Evolutionary conservation across 2,329 filamentous ascomycete species (phyloP).

Genomic region (Thielaviopsis ethacetica): DNA sequence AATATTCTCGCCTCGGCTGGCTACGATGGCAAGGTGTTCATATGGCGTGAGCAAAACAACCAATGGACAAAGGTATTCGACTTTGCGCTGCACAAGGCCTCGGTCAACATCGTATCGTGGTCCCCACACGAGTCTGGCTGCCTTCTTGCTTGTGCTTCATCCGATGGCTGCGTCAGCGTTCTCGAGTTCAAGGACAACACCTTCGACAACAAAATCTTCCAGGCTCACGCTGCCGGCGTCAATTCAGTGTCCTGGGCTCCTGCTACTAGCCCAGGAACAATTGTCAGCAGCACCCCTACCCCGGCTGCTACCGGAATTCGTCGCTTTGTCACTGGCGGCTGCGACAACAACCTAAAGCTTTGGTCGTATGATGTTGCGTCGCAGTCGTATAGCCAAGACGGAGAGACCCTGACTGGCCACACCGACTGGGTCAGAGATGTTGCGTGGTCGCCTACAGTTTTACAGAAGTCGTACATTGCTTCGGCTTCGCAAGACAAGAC

Average conservation of each 20-base stretch:
- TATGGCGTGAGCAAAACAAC: conserved; percentile 79
- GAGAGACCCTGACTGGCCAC: conserved; percentile 59
- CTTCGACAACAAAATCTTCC: conserved; percentile 80
- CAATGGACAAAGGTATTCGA: conserved; percentile 81
- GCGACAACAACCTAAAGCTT: conserved; percentile 84
- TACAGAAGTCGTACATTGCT: conserved; percentile 93
- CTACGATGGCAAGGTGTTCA: conserved; percentile 95
- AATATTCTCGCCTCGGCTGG: conserved; percentile 91
- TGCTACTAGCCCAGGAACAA: conserved; percentile 63
- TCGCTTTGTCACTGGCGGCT: conserved; percentile 86
- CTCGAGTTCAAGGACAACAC: conserved; percentile 94
- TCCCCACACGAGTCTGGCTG: conserved; percentile 93
- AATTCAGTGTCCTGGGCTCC: conserved; percentile 96
- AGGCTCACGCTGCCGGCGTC: conserved; percentile 82
- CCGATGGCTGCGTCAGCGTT: conserved; percentile 82
- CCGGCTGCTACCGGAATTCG: conserved; percentile 47
- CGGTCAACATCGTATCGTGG: conserved; percentile 94
- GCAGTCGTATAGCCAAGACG: conserved; percentile 44
- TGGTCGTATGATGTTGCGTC: conserved; percentile 63
- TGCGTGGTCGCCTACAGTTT: conserved; percentile 86
- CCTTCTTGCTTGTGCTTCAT: conserved; percentile 83
- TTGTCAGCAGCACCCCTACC: conserved; percentile 55
- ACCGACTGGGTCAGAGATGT: conserved; percentile 96
- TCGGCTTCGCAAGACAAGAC: conserved; percentile 93
- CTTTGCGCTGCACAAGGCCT: conserved; percentile 84